phyloP scores from a whole-genome alignment of 768 basidiomycete genomes.

The Pisolithus microcarpus region DNA sequence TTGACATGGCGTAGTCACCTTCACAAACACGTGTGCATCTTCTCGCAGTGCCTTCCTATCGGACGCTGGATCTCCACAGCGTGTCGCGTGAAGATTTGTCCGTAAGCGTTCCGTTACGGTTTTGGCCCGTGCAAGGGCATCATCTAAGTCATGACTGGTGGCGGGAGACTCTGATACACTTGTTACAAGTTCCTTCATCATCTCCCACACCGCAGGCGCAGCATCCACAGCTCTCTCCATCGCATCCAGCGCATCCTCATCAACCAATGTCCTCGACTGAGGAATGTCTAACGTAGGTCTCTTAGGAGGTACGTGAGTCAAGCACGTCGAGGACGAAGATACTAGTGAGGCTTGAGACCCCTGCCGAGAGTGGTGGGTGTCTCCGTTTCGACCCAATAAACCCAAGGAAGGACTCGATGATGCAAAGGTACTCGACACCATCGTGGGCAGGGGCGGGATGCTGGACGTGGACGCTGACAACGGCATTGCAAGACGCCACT shows the following conservation, averaged over 20 bases:
- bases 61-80: constrained; percentile 45
- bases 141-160: constrained; percentile 38
- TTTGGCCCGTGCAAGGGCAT: constrained; percentile 55
- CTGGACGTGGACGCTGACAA: constrained; percentile 20
- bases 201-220: constrained; percentile 76
- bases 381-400: constrained; percentile 6
- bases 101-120: constrained; percentile 56
- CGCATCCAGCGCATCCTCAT: constrained; percentile 72
- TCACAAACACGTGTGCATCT: constrained; percentile 74
- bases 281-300: constrained; percentile 42
- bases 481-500: constrained; percentile 40
- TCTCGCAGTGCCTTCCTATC: constrained; percentile 64
- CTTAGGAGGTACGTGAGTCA: constrained; percentile 17
- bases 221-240: constrained; percentile 73
- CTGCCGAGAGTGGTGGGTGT: constrained; percentile 34
- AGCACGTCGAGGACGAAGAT: constrained; percentile 32
- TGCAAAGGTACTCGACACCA: constrained; percentile 2
- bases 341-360: constrained; percentile 38
- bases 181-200: constrained; percentile 68
- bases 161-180: constrained; percentile 45
- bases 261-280: constrained; percentile 57
- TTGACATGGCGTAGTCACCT: constrained; percentile 40
- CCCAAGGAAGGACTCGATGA: constrained; percentile 6
- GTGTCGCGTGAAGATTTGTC: constrained; percentile 49
- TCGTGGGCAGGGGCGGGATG: constrained; percentile 8